A percentile compares a stretch with the other conserved stretches of the same genome.
phyloP scores from a whole-genome alignment of 2,329 filamentous ascomycete species.

The Colletotrichum sp. region DNA sequence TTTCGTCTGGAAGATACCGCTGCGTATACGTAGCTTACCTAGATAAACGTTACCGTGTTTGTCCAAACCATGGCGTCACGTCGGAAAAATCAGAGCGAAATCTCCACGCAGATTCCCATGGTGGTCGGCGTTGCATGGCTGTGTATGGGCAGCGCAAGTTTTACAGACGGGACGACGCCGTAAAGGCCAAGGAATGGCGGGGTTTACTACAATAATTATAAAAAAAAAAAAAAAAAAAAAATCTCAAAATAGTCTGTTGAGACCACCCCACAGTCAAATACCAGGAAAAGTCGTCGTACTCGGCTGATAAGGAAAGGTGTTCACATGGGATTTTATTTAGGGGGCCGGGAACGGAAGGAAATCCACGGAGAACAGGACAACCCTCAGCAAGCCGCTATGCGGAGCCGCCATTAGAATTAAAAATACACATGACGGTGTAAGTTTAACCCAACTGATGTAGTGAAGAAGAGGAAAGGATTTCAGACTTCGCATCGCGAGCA shows the following conservation, averaged over 20 bases:
- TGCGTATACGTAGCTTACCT: too few species aligned
- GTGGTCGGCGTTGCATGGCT: too few species aligned
- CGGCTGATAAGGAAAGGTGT: constrained; percentile 53
- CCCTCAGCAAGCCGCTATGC: constrained; percentile 61
- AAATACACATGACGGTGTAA: constrained; percentile 58
- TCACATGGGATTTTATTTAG: constrained; percentile 47
- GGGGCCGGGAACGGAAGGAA: constrained; percentile 63
- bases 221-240: too few species aligned
- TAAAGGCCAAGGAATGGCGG: not conserved
- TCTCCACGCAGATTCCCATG: too few species aligned
- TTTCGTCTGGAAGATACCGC: too few species aligned
- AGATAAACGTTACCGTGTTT: too few species aligned
- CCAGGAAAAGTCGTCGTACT: constrained; percentile 42
- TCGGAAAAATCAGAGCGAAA: too few species aligned
- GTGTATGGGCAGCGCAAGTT: too few species aligned
- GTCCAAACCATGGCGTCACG: too few species aligned
- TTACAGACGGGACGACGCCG: too few species aligned
- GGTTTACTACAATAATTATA: not conserved
- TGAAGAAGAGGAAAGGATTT: constrained; percentile 32
- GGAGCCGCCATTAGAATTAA: constrained; percentile 54
- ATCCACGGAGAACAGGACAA: constrained; percentile 50
- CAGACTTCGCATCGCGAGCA: not conserved
- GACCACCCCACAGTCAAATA: constrained; percentile 58
- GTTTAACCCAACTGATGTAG: constrained; percentile 50
- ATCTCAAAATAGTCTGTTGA: constrained; percentile 38